A percentile compares a stretch with the other conserved stretches of the same genome.
Conservation (phyloP, 352 stramenopile species). For the Globisporangium nodosum region DNA sequence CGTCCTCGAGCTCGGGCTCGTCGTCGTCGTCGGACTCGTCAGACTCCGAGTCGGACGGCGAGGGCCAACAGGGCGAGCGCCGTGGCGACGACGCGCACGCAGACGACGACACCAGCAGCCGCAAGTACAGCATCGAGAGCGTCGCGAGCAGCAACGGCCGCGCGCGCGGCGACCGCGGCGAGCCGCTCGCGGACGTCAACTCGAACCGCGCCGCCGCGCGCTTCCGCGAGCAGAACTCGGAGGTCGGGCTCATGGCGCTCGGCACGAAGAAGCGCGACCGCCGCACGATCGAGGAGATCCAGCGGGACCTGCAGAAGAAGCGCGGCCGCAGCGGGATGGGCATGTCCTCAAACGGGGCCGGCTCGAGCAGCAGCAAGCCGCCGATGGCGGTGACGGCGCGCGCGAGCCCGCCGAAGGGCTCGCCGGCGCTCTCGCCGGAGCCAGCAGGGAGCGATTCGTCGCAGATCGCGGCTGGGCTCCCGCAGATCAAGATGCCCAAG, state of each 20-base stretch:
- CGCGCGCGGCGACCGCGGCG: constrained; percentile 1
- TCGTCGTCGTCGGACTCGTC: constrained; percentile 74
- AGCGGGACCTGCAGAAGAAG: constrained; percentile 73
- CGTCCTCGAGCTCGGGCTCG: constrained; percentile 60
- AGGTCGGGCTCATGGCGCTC: constrained; percentile 60
- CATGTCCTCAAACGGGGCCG: constrained; percentile 6
- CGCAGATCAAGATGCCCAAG: constrained; percentile 32
- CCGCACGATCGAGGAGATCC: constrained; percentile 86
- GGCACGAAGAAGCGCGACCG: constrained; percentile 81
- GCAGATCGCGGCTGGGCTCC: constrained; percentile 19
- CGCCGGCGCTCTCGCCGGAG: constrained; percentile 64
- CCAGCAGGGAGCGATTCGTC: constrained; percentile 22
- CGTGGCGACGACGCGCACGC: constrained; percentile 12
- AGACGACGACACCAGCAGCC: constrained; percentile 10
- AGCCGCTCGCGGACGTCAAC: constrained; percentile 61
- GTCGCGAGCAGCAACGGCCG: constrained; percentile 19
- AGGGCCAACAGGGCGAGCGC: constrained; percentile 22
- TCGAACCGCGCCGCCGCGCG: constrained; percentile 56
- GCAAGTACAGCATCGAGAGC: constrained; percentile 37
- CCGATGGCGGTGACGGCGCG: constrained; percentile 14
- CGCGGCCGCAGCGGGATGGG: constrained; percentile 15
- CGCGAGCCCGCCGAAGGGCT: constrained; percentile 57
- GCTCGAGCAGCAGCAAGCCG: constrained; percentile 1
- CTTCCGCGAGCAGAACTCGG: constrained; percentile 56
- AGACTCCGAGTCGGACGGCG: constrained; percentile 70